Evolutionary conservation across 164 flowering plant genomes (phyloP), one percentile per base, ranked within the genome.

Genomic region (Santalum album): DNA sequence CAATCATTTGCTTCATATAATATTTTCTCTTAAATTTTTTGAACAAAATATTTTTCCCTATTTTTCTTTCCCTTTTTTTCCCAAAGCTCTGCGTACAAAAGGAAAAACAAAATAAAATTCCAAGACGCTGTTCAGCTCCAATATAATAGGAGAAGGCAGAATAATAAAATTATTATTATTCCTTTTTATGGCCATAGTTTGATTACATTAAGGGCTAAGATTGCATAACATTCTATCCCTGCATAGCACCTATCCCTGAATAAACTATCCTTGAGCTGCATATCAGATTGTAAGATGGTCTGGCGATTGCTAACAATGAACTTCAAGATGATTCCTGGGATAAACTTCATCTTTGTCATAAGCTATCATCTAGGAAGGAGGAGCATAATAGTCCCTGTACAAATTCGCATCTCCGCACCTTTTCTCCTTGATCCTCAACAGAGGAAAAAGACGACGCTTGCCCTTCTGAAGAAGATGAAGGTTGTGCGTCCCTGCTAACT

Each of bases 321-420:
- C 6, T n/a, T 6, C 10, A 1, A 4, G 21, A 11, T 17, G 19
- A n/a, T n/a, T n/a, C n/a, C n/a, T n/a, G 21, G 32, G 52, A 14
- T 29, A 20, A 43, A 23, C 14, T 35, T 27, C 15, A 4, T 20
- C 0, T 38, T 12, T 9, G 42, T 66, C 65, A 74, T 61, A 65
- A 71, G 27, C 4, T 3, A 29, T 32, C 39, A 38, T 38, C 42
- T 38, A 38, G 14, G 14, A 38, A 38, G 12, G 42, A 9, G 42
- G 42, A 38, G 15, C 42, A 38, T 38, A 38, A 10, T 14, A 38
- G 42, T 9, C 0, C 42, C 3, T 4, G 42, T 38, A 38, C 42
- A 38, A 38, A 38, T 16, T 38, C 16, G 16, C 42, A 9, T 38
- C 42, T 38, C 42, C 42, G 42, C 16, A 14, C 17, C 16, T 15